Percentiles rank a stretch among this genome's conserved stretches.
These are phyloP conservation scores for Colletotrichum sp. DNA, from an alignment of 2,329 filamentous ascomycete species.

Conservation along the genomic window DNA sequence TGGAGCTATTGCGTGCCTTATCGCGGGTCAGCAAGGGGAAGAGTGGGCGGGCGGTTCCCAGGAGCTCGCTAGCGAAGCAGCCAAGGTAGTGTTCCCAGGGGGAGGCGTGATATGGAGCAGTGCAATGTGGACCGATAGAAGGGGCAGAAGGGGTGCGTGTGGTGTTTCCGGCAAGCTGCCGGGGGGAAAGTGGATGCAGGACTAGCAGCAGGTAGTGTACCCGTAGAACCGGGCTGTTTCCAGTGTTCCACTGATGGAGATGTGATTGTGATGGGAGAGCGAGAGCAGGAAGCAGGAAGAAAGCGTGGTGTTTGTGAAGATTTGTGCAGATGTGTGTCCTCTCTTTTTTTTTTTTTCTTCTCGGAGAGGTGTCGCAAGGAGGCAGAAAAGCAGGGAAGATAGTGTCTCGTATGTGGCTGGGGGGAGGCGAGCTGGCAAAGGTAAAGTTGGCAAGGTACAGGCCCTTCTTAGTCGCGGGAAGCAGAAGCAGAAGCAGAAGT, in stretches of 20 bases:
- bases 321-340: background rate
- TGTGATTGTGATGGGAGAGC: background rate
- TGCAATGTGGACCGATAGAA: conserved; percentile 9
- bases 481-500: background rate
- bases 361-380: conserved; percentile 20
- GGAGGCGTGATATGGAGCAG: conserved; percentile 10
- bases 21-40: conserved; percentile 21
- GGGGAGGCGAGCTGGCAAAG: background rate
- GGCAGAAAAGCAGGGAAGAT: conserved; percentile 29
- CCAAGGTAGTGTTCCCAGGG: conserved; percentile 19
- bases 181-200: conserved; percentile 15
- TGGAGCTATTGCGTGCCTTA: conserved; percentile 23
- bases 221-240: conserved; percentile 7
- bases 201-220: conserved; percentile 6
- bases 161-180: conserved; percentile 8
- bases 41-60: conserved; percentile 18
- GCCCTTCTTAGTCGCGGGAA: background rate
- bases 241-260: conserved; percentile 10
- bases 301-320: background rate
- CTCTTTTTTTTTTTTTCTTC: background rate
- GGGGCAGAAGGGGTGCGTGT: conserved; percentile 12
- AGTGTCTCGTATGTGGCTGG: conserved; percentile 29
- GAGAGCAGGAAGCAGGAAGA: background rate
- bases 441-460: background rate
- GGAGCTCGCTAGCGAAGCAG: conserved; percentile 15